Evolutionary conservation across 2,329 filamentous ascomycete species (phyloP), one percentile per base, ranked within the genome.

Genomic region (Teratosphaeria gauchensis): DNA sequence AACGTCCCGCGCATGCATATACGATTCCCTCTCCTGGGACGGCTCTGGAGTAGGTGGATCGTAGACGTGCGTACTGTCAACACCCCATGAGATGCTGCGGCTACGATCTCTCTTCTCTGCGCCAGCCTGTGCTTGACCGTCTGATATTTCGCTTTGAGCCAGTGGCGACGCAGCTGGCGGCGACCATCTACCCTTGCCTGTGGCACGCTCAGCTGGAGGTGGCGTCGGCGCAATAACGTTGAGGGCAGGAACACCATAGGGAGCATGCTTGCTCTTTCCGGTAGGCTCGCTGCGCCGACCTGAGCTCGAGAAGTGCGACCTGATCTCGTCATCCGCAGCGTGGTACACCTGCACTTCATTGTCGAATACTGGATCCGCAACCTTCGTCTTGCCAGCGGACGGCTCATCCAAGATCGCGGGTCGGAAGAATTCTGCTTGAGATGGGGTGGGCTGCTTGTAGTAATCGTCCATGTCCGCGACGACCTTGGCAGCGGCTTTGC

Each of bases 191-290:
- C 70, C 71, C 19, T 71, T 69, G 31, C 70, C 71, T 1, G 67
- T 68, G 9, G 73, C 73, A 16, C 54, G 35, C 28, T 73, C 75
- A 59, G 71, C 64, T 21, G 75, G 77, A 9, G 80, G 79, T 21
- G 83, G 83, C 6, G 82, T 85, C 2, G 83, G 80, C 53, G 80
- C 77, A 56, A 84, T 82, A 28, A 84, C 71, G 51, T 80, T 82
- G 16, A 85, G 73, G n/a, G 66, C 70, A 11, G 82, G 82, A 21
- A 84, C 77, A 69, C 63, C 56, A 68, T 69, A 62, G 6, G 66
- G 66, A 19, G 66, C 64, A 56, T 62, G 57, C 57, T 59, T 60
- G 57, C 63, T 64, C 46, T 54, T 60, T 14, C 35, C n/a, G 35
- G 58, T 61, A 16, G 57, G 28, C 28, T 28, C 8, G 28, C 33